These are phyloP conservation scores for Pseudotsuga menziesii DNA, from an alignment of 75 land plant genomes.

Conservation along the genomic window DNA sequence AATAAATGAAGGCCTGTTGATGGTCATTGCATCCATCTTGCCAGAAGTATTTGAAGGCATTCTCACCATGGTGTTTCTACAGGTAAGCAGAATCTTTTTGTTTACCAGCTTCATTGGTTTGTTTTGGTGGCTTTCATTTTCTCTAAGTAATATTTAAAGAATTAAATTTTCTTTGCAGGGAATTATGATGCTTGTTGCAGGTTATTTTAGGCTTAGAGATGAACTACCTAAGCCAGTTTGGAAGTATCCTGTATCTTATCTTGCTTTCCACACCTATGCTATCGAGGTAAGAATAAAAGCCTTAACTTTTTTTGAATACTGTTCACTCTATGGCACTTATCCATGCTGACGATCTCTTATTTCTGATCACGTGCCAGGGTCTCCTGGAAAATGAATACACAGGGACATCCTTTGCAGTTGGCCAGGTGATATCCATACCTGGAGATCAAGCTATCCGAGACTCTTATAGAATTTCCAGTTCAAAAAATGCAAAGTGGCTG, in stretches of 20 bases:
- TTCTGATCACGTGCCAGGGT: conserved; percentile 36
- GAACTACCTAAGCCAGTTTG: conserved; percentile 62
- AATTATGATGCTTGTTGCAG: conserved; percentile 73
- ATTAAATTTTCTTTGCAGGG: conserved; percentile 37
- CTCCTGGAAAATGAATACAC: conserved; percentile 71
- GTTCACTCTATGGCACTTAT: neutral
- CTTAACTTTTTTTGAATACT: neutral
- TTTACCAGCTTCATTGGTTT: neutral
- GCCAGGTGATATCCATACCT: conserved; percentile 48
- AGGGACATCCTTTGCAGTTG: conserved; percentile 62
- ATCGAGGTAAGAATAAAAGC: conserved; percentile 48
- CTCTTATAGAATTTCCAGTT: conserved; percentile 45
- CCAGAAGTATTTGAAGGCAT: conserved; percentile 40
- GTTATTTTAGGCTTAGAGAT: conserved; percentile 59
- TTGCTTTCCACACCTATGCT: conserved; percentile 85
- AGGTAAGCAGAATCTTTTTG: conserved; percentile 40
- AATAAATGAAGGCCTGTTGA: conserved; percentile 64
- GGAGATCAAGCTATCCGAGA: conserved; percentile 51
- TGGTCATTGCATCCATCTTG: conserved; percentile 46
- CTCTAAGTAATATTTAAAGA: neutral
- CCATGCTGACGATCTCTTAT: neutral
- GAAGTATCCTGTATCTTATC: conserved; percentile 75
- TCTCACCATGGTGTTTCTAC: conserved; percentile 35
- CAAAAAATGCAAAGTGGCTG: conserved; percentile 55
- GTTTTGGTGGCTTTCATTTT: neutral